Evolutionary conservation across 129 eudicot species (phyloP), one percentile per base, ranked within the genome.

Genomic region (Escallonia rubra): DNA sequence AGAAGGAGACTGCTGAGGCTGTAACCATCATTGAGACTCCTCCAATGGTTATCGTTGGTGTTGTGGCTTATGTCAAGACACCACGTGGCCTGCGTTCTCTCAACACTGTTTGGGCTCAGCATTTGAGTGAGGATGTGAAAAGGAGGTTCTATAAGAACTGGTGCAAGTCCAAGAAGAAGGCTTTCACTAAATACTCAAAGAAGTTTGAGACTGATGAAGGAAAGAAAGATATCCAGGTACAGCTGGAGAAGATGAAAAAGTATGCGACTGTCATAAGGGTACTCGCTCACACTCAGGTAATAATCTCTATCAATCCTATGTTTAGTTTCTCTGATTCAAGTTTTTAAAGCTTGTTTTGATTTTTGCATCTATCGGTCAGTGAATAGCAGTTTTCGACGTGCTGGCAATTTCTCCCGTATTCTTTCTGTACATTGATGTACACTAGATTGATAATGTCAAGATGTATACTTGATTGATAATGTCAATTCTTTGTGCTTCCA

Each of bases 121-220:
- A 76, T 49, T 15, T 76, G 41, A 76, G 80, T 16, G 80, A 76
- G 49, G 80, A 76, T 69, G 8, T 76, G 11, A 76, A 62, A 44
- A 76, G 80, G 44, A 76, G 80, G 75, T 76, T 76, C 75, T 76
- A 76, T 71, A 68, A 68, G 72, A 68, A 68, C 64, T 76, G 81
- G 81, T 70, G 72, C 81, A 76, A 76, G 74, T 76, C 81, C 8
- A 76, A 76, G 76, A 76, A 76, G 76, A 76, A 70, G 76, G 81
- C 81, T 10, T 76, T 76, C 47, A 70, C 81, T 41, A 76, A 70
- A 10, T 70, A 76, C 64, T 64, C 81, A 12, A 50, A 60, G 72
- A 76, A 76, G 72, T 76, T 14, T 51, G 76, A 65, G 42, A 48
- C 56, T 50, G 76, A 76, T 12, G 76, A 76, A 34, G 81, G 81